phyloP scores from a whole-genome alignment of 768 basidiomycete genomes.

The Trichaptum fuscoviolaceum region DNA sequence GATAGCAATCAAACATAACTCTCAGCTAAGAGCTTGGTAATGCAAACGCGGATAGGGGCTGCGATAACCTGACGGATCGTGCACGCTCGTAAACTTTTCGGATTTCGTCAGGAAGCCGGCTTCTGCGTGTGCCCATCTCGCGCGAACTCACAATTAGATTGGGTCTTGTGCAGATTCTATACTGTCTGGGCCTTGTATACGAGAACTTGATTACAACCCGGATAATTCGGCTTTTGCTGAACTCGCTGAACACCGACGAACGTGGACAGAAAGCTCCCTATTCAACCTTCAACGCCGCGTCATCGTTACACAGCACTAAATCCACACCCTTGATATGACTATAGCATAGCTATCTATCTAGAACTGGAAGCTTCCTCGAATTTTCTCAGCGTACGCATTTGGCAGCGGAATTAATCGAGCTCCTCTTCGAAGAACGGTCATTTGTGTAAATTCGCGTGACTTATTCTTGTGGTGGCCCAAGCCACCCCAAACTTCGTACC shows the following conservation, averaged over 20 bases:
- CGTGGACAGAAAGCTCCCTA: background rate
- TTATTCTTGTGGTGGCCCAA: too few relatives aligned
- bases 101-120: too few relatives aligned
- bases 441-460: too few relatives aligned
- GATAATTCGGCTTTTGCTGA: background rate
- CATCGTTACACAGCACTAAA: background rate
- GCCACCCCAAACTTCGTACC: too few relatives aligned
- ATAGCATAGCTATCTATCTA: too few relatives aligned
- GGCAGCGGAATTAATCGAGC: too few relatives aligned
- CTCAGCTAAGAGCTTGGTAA: background rate
- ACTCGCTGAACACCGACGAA: background rate
- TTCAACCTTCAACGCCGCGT: background rate
- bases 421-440: too few relatives aligned
- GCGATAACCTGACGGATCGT: background rate
- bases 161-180: too few relatives aligned
- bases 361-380: too few relatives aligned
- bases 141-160: too few relatives aligned
- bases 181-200: background rate
- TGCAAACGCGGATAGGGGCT: background rate
- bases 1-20: background rate
- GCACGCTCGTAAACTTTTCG: background rate
- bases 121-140: too few relatives aligned
- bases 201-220: background rate
- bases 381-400: too few relatives aligned
- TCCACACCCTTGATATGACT: background rate